Conservation (phyloP, 2,329 filamentous ascomycete species). For the Ceratocystis cacaofunesta region DNA sequence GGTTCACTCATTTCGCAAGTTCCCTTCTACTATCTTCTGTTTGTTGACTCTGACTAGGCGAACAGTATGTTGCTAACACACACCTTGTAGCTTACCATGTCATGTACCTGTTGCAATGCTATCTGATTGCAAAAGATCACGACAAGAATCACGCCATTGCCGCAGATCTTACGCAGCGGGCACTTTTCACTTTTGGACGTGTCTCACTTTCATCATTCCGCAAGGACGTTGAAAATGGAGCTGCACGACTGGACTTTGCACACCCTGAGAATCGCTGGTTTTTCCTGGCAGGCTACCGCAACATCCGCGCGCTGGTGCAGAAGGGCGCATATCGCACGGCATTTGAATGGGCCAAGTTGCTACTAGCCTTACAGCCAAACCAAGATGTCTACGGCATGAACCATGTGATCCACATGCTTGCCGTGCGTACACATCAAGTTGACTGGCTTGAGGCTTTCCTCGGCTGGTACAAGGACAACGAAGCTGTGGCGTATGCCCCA, state of each 20-base stretch:
- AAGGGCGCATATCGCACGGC: conserved; percentile 91
- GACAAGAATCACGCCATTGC: conserved; percentile 77
- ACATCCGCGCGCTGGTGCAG: conserved; percentile 69
- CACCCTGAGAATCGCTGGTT: conserved; percentile 83
- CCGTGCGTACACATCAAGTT: conserved; percentile 64
- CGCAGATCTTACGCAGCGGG: conserved; percentile 76
- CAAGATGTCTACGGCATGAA: conserved; percentile 71
- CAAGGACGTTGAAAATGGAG: conserved; percentile 58
- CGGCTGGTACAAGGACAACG: conserved; percentile 26
- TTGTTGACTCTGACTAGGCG: conserved; percentile 27
- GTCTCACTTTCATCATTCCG: conserved; percentile 73
- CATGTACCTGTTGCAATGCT: conserved; percentile 84
- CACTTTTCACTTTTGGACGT: conserved; percentile 85
- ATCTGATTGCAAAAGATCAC: conserved; percentile 69
- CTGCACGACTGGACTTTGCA: conserved; percentile 65
- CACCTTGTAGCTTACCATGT: conserved; percentile 59
- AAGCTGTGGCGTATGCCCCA: conserved; percentile 25
- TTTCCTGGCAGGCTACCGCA: conserved; percentile 79
- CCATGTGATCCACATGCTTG: conserved; percentile 69
- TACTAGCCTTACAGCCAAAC: conserved; percentile 54
- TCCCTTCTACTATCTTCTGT: neutral
- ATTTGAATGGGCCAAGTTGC: conserved; percentile 81
- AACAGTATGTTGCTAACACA: conserved; percentile 31
- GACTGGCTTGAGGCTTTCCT: conserved; percentile 60
- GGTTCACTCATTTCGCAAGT: conserved; percentile 33